phyloP scores from a whole-genome alignment of 495 filamentous ascomycete genomes.

The Oleoguttula mirabilis region DNA sequence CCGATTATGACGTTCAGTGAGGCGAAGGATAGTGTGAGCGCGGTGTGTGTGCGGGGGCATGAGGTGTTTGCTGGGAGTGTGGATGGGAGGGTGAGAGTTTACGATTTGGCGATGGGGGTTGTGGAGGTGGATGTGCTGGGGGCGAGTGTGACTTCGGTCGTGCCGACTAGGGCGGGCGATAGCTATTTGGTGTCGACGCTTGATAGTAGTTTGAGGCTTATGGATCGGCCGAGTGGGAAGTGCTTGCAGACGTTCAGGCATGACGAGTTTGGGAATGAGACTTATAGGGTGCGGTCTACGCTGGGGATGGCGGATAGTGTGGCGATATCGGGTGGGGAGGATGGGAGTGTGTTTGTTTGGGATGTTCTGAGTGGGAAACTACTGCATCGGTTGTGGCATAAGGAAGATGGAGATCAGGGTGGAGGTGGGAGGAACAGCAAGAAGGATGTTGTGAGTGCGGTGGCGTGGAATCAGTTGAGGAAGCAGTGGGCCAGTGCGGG shows the following conservation, averaged over 20 bases:
- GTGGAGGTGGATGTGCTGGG: slow-evolving; percentile 58
- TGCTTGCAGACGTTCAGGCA: slow-evolving; percentile 55
- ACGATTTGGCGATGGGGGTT: slow-evolving; percentile 77
- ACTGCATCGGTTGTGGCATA: slow-evolving; percentile 32
- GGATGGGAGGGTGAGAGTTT: slow-evolving; percentile 70
- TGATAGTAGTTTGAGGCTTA: slow-evolving; percentile 64
- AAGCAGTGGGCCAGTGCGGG: slow-evolving; percentile 55
- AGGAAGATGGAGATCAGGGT: slow-evolving; percentile 28
- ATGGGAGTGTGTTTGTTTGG: slow-evolving; percentile 72
- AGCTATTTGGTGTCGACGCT: slow-evolving; percentile 62
- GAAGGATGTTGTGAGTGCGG: slow-evolving; percentile 40
- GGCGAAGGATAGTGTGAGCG: slow-evolving; percentile 62
- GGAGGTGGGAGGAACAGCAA: slow-evolving; percentile 46
- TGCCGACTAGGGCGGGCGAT: slow-evolving; percentile 56
- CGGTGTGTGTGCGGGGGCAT: slow-evolving; percentile 41
- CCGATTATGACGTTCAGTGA: slow-evolving; percentile 70
- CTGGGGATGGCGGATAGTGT: slow-evolving; percentile 49
- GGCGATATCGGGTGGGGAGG: slow-evolving; percentile 75
- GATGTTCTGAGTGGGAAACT: slow-evolving; percentile 70
- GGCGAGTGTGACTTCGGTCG: slow-evolving; percentile 52
- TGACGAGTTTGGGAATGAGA: slow-evolving; percentile 24
- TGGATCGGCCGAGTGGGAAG: slow-evolving; percentile 65
- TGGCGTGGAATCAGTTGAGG: slow-evolving; percentile 63
- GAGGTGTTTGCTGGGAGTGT: slow-evolving; percentile 67
- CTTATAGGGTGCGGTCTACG: slow-evolving; percentile 25